Conservation (phyloP, 257 asterid genomes). For the Solanum appendiculatum region DNA sequence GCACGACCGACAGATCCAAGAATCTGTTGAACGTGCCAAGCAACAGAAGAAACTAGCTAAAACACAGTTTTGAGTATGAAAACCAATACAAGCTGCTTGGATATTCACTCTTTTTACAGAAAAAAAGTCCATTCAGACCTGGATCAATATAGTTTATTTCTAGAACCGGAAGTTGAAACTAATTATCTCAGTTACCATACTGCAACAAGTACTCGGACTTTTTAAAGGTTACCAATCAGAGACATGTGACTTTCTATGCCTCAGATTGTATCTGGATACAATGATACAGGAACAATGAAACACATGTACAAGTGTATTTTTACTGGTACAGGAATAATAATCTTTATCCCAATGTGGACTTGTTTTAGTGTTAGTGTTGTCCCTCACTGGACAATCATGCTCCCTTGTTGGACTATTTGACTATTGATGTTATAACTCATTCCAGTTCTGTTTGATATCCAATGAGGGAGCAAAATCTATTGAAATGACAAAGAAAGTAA, state of each 20-base stretch:
- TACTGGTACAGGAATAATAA: not conserved
- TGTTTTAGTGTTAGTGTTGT: not conserved
- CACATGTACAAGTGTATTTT: not conserved
- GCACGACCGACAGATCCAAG: not conserved
- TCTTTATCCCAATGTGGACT: not conserved
- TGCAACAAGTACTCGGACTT: too few species aligned
- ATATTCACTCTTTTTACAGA: too few species aligned
- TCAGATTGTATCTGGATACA: not conserved
- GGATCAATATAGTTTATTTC: too few species aligned
- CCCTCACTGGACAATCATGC: not conserved
- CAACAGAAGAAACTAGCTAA: not conserved
- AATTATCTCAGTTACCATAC: too few species aligned
- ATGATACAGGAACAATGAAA: not conserved
- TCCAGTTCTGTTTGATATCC: not conserved
- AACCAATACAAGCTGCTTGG: not conserved
- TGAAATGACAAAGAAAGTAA: not conserved
- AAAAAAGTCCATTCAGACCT: too few species aligned
- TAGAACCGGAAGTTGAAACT: too few species aligned
- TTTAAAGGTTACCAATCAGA: not conserved
- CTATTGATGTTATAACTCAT: not conserved
- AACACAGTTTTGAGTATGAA: not conserved
- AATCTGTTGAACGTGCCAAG: not conserved
- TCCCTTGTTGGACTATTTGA: not conserved
- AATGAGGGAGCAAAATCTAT: not conserved
- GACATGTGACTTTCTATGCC: not conserved